Percentiles rank a stretch among this genome's conserved stretches.
phyloP scores from a whole-genome alignment of 345 rosid genomes.

The Adansonia digitata region DNA sequence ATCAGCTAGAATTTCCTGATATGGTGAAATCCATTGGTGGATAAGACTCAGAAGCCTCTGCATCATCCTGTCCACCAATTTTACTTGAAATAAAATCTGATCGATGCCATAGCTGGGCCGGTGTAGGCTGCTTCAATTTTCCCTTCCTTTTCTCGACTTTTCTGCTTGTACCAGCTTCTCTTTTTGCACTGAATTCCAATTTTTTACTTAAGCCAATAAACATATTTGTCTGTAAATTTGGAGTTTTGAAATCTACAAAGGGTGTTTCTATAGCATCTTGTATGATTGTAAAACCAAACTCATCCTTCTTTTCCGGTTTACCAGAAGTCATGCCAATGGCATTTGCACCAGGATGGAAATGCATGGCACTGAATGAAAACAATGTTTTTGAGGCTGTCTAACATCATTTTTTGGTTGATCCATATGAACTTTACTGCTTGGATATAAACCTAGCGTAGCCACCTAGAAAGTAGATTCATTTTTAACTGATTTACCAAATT shows the following conservation, averaged over 20 bases:
- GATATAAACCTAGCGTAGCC: conserved; percentile 15
- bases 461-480: conserved; percentile 24
- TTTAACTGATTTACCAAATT: conserved; percentile 20
- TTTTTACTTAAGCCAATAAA: conserved; percentile 43
- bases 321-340: conserved; percentile 20
- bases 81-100: conserved; percentile 46
- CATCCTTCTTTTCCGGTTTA: conserved; percentile 19
- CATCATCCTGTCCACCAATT: conserved; percentile 33
- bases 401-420: not conserved
- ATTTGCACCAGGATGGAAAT: conserved; percentile 2
- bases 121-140: conserved; percentile 49
- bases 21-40: conserved; percentile 90
- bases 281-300: conserved; percentile 26
- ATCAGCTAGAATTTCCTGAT: conserved; percentile 40
- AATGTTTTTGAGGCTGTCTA: conserved; percentile 15
- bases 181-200: conserved; percentile 56
- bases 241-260: conserved; percentile 53
- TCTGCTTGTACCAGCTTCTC: conserved; percentile 33
- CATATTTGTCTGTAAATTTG: conserved; percentile 33
- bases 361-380: not conserved
- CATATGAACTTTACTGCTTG: conserved; percentile 14
- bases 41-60: conserved; percentile 55
- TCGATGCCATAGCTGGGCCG: conserved; percentile 43
- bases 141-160: conserved; percentile 57
- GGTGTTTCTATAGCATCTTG: conserved; percentile 22